Evolutionary conservation across 495 filamentous ascomycete species (phyloP).

Genomic region (Daldinia grandis): DNA sequence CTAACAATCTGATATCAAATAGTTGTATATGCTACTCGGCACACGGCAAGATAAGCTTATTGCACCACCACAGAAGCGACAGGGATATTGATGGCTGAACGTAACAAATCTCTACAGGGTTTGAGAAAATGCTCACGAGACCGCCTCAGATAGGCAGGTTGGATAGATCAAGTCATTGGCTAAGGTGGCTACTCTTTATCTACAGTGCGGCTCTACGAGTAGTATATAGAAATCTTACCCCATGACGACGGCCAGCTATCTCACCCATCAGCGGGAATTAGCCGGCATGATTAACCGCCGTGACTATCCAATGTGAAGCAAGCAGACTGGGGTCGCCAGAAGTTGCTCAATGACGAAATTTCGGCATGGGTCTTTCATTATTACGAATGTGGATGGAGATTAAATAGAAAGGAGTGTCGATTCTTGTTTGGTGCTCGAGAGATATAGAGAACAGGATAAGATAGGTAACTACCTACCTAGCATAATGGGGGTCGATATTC

Average conservation of each 20-base stretch:
- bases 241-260: slow-evolving; percentile 18
- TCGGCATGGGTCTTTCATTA: slow-evolving; percentile 40
- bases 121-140: slow-evolving; percentile 9
- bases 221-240: slow-evolving; percentile 3
- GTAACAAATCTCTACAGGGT: background rate
- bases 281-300: slow-evolving; percentile 34
- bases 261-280: slow-evolving; percentile 3
- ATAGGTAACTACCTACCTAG: no score
- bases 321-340: background rate
- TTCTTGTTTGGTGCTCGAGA: background rate
- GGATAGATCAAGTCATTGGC: slow-evolving; percentile 14
- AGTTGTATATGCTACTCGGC: background rate
- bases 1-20: background rate
- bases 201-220: slow-evolving; percentile 21
- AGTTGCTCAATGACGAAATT: slow-evolving; percentile 34
- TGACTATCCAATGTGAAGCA: slow-evolving; percentile 12
- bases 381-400: background rate
- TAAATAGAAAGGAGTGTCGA: background rate
- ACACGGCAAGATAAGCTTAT: slow-evolving; percentile 27
- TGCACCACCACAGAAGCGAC: background rate
- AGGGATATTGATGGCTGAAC: slow-evolving; percentile 8
- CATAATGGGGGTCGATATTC: no score
- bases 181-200: slow-evolving; percentile 6
- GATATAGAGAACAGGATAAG: no score
- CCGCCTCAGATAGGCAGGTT: slow-evolving; percentile 34